Evolutionary conservation across 2,329 filamentous ascomycete species (phyloP), one percentile per base, ranked within the genome.

Genomic region (Endocalyx cinctus): DNA sequence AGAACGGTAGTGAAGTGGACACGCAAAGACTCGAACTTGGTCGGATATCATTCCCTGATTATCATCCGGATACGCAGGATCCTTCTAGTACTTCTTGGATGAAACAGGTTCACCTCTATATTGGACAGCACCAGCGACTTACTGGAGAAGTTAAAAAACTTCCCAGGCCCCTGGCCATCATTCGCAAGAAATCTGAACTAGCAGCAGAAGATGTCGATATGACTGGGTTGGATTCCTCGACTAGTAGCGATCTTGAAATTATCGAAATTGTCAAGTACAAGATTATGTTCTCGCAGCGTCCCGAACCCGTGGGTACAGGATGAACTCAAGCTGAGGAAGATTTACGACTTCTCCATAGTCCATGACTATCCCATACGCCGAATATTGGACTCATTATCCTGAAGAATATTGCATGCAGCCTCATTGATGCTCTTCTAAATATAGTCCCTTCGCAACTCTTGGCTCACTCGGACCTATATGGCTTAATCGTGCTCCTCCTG

Each of bases 121-220:
- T 97, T 5, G 92, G 90, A 5, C 77, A 82, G 52, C 84, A 96
- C 57, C 92, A 97, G 64, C 75, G 89, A 39, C 74, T 97, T 54
- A 85, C 80, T 1, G 92, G 92, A 4, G 88, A 97, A 59, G 80
- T 94, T 30, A 94, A 88, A 70, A 94, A 88, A 62, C 63, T 97
- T 31, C 74, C 75, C 5, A 84, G 77, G 52, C 81, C 89, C 3
- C 56, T 96, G 46, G 92, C 83, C 4, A 69, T 97, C n/a, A 70
- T 97, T 16, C 73, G 79, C 42, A 77, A 74, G 50, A 70, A 70
- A 37, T 54, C 51, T 14, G 46, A 45, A 6, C n/a, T n/a, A n/a
- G 50, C 42, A 30, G 66, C 59, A 5, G 53, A 47, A 14, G 47
- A 47, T 14, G 61, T 84, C 18, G 64, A 72, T 50, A 74, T 65